phyloP scores from a whole-genome alignment of 805 yeast genomes.

The Lachancea nothofagi region DNA sequence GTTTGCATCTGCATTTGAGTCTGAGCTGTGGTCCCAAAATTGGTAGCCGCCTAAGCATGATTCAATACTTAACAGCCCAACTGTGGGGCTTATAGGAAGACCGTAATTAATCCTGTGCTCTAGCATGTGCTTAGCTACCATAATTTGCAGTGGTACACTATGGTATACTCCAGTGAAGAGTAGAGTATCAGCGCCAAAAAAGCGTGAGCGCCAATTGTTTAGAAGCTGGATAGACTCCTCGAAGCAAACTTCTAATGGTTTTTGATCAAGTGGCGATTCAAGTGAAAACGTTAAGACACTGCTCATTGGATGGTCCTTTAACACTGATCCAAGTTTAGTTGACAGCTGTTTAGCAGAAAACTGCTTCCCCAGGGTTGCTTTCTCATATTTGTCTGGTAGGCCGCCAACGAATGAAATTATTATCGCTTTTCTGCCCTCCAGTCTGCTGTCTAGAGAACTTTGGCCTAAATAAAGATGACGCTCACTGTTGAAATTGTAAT shows the following conservation, averaged over 20 bases:
- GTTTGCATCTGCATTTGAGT: slow-evolving; percentile 8
- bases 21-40: slow-evolving; percentile 38
- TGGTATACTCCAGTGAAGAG: slow-evolving; percentile 49
- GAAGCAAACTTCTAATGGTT: slow-evolving; percentile 30
- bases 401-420: slow-evolving; percentile 31
- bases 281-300: slow-evolving; percentile 30
- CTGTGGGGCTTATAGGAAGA: slow-evolving; percentile 16
- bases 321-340: slow-evolving; percentile 24
- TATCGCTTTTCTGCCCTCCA: slow-evolving; percentile 23
- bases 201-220: slow-evolving; percentile 43
- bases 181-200: slow-evolving; percentile 44
- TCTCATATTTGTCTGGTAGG: slow-evolving; percentile 32
- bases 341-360: slow-evolving; percentile 27
- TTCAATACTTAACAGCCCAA: slow-evolving; percentile 33
- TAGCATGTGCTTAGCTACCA: slow-evolving; percentile 43
- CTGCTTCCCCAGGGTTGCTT: slow-evolving; percentile 24
- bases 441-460: slow-evolving; percentile 13
- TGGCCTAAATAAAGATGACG: slow-evolving; percentile 35
- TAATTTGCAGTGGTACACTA: slow-evolving; percentile 47
- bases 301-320: slow-evolving; percentile 27
- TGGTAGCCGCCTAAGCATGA: slow-evolving; percentile 38
- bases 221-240: slow-evolving; percentile 42
- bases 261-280: slow-evolving; percentile 32
- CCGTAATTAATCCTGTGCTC: slow-evolving; percentile 22
- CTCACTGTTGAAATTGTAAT: slow-evolving; percentile 36